Conservation (phyloP, 306 rosid genomes). For the Crataegus laevigata region DNA sequence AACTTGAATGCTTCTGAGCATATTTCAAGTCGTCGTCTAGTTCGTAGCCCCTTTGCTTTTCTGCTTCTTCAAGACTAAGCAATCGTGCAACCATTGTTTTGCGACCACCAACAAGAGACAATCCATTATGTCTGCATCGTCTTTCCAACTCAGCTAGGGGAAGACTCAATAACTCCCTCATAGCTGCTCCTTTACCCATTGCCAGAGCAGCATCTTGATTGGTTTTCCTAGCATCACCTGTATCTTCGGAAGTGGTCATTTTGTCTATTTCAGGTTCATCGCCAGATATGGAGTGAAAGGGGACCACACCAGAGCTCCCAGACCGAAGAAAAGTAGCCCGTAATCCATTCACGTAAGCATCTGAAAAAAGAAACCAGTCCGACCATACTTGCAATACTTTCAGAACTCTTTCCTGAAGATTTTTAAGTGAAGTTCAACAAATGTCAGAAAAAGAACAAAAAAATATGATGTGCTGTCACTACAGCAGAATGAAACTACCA, state of each 20-base stretch:
- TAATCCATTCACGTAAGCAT: slow-evolving; percentile 92
- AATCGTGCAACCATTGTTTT: slow-evolving; percentile 93
- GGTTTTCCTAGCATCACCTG: slow-evolving; percentile 46
- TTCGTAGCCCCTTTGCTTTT: slow-evolving; percentile 78
- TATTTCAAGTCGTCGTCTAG: slow-evolving; percentile 80
- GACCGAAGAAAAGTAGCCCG: slow-evolving; percentile 88
- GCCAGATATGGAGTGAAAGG: slow-evolving; percentile 84
- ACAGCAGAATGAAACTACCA: background rate
- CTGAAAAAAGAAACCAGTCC: slow-evolving; percentile 98
- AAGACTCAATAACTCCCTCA: slow-evolving; percentile 74
- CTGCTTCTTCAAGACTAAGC: slow-evolving; percentile 96
- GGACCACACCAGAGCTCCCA: slow-evolving; percentile 80
- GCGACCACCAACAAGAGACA: slow-evolving; percentile 96
- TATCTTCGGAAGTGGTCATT: slow-evolving; percentile 55
- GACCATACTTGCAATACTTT: slow-evolving; percentile 99
- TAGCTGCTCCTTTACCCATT: slow-evolving; percentile 98
- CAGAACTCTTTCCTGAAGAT: slow-evolving; percentile 79
- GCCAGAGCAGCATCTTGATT: slow-evolving; percentile 94
- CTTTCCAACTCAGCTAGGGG: slow-evolving; percentile 91
- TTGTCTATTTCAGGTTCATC: slow-evolving; percentile 86
- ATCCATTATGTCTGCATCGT: slow-evolving; percentile 96
- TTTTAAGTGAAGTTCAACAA: slow-evolving; percentile 15
- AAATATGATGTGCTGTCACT: background rate
- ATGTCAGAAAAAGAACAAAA: background rate
- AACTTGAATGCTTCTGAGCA: slow-evolving; percentile 53